Evolutionary conservation across 345 rosid species (phyloP).

Genomic region (Bruguiera parviflora): DNA sequence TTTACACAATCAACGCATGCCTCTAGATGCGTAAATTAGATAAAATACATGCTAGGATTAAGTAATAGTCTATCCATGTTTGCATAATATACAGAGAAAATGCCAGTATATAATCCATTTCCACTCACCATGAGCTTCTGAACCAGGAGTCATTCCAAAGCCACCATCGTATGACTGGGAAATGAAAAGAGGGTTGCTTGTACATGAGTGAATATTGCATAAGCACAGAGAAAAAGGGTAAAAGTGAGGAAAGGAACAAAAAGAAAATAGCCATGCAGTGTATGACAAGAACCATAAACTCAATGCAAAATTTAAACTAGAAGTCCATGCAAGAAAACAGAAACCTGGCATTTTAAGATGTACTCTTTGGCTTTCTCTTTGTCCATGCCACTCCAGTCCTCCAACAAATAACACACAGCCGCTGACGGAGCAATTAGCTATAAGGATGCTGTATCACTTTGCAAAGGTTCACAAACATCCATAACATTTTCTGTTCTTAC

Average conservation of each 20-base stretch:
- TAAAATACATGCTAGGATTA: not conserved
- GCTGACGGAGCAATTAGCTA: conserved; percentile 52
- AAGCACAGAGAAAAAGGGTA: not conserved
- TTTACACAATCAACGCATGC: too few relatives aligned
- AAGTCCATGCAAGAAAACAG: not conserved
- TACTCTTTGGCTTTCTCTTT: conserved; percentile 68
- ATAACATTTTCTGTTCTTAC: conserved; percentile 44
- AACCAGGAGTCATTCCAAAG: conserved; percentile 86
- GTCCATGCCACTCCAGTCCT: conserved; percentile 88
- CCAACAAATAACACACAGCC: conserved; percentile 77
- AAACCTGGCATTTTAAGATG: conserved; percentile 77
- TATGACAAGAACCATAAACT: not conserved
- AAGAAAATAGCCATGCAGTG: not conserved
- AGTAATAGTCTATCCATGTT: not conserved
- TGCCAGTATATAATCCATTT: conserved; percentile 5
- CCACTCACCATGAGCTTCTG: conserved; percentile 96
- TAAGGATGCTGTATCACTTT: conserved; percentile 15
- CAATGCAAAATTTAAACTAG: conserved; percentile 12
- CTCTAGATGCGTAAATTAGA: not conserved
- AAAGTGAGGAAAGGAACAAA: too few relatives aligned
- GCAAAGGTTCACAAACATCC: conserved; percentile 2
- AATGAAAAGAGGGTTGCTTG: conserved; percentile 18
- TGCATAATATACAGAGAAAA: not conserved
- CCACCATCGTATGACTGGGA: conserved; percentile 96
- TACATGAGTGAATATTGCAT: conserved; percentile 8